Evolutionary conservation across 108 stramenopile genomes (phyloP).

Genomic region (Asterionellopsis glacialis): DNA sequence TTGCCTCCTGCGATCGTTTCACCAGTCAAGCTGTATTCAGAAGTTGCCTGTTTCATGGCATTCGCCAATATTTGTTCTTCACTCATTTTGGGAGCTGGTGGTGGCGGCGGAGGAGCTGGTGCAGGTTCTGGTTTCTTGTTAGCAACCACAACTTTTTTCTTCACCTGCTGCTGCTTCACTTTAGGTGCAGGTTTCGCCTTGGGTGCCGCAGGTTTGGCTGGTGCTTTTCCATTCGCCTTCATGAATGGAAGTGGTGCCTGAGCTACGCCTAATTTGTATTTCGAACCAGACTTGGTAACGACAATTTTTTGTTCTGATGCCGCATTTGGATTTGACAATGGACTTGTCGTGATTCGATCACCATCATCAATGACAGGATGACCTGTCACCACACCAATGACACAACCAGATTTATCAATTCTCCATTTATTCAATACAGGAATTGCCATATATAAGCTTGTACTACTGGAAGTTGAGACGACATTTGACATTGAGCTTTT

Average conservation of each 20-base stretch:
- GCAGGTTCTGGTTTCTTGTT: no score
- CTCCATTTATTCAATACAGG: constrained; percentile 63
- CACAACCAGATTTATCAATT: constrained; percentile 44
- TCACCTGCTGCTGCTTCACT: background rate
- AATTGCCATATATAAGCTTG: background rate
- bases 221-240: background rate
- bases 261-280: constrained; percentile 58
- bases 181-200: constrained; percentile 11
- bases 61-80: constrained; percentile 25
- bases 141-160: background rate
- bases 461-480: no score
- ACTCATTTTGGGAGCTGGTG: constrained; percentile 10
- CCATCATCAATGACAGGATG: constrained; percentile 77
- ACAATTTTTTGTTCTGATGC: constrained; percentile 44
- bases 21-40: constrained; percentile 36
- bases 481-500: no score
- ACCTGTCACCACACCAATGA: constrained; percentile 61
- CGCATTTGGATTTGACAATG: constrained; percentile 36
- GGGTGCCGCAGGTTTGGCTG: constrained; percentile 7
- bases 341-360: constrained; percentile 75
- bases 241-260: background rate
- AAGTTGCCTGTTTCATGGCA: constrained; percentile 26
- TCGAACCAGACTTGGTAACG: constrained; percentile 64
- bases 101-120: background rate
- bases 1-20: constrained; percentile 51